A percentile compares a stretch with the other conserved stretches of the same genome.
Conservation (phyloP, 495 filamentous ascomycete genomes). For the Aspergillus diversus region DNA sequence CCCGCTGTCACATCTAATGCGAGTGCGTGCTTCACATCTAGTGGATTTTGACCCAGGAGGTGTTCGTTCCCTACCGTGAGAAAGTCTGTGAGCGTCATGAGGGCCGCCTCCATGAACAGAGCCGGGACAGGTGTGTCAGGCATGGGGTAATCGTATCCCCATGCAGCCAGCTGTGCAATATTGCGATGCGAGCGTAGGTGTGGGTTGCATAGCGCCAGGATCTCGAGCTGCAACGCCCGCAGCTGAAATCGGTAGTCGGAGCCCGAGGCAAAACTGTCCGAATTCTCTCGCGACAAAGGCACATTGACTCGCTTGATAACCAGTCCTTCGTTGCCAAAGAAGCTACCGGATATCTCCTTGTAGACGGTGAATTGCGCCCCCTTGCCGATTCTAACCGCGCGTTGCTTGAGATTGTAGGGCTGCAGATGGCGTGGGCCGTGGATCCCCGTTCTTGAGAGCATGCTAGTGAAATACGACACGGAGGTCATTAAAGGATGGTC, state of each 20-base stretch:
- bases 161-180: slow-evolving; percentile 27
- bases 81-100: slow-evolving; percentile 25
- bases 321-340: slow-evolving; percentile 24
- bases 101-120: slow-evolving; percentile 27
- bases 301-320: slow-evolving; percentile 28
- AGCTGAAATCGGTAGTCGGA: slow-evolving; percentile 19
- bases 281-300: slow-evolving; percentile 8
- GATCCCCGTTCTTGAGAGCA: slow-evolving; percentile 29
- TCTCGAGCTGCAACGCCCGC: slow-evolving; percentile 11
- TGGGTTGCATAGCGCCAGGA: slow-evolving; percentile 20
- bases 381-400: slow-evolving; percentile 23
- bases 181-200: slow-evolving; percentile 21
- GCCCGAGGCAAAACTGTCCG: slow-evolving; percentile 9
- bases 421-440: slow-evolving; percentile 27
- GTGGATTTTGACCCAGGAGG: not conserved
- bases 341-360: slow-evolving; percentile 12
- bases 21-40: slow-evolving; percentile 23
- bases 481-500: slow-evolving; percentile 23
- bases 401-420: slow-evolving; percentile 17
- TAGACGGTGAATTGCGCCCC: slow-evolving; percentile 27
- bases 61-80: slow-evolving; percentile 11
- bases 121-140: slow-evolving; percentile 25
- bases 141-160: slow-evolving; percentile 31
- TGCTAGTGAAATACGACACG: slow-evolving; percentile 28
- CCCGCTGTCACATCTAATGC: slow-evolving; percentile 61